Percentiles rank a stretch among this genome's conserved stretches.
Evolutionary conservation across 1,284 basidiomycete genomes (phyloP).

Genomic region (Volvariella volvacea): DNA sequence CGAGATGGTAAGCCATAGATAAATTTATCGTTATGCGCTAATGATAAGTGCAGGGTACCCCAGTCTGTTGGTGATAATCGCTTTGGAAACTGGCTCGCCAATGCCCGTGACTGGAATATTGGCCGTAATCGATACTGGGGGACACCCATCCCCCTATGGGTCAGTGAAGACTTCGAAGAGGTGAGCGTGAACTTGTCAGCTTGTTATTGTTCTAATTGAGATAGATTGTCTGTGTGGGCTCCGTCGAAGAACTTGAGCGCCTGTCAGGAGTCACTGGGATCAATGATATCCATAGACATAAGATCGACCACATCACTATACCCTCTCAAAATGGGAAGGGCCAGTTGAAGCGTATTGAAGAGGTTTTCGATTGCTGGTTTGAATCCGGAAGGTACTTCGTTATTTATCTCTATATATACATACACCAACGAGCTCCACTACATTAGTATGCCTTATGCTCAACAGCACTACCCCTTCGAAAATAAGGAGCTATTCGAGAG

Average conservation of each 20-base stretch:
- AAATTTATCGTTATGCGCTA: slow-evolving; percentile 1
- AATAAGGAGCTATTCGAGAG: slow-evolving; percentile 84
- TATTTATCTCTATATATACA: background rate
- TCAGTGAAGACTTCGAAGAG: slow-evolving; percentile 89
- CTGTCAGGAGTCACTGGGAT: slow-evolving; percentile 85
- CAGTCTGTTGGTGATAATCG: slow-evolving; percentile 85
- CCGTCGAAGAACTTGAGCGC: slow-evolving; percentile 83
- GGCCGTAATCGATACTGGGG: slow-evolving; percentile 99
- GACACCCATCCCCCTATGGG: slow-evolving; percentile 97
- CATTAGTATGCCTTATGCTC: slow-evolving; percentile 95
- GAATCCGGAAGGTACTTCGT: slow-evolving; percentile 86
- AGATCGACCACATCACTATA: slow-evolving; percentile 94
- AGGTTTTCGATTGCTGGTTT: slow-evolving; percentile 99
- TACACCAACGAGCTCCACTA: slow-evolving; percentile 5
- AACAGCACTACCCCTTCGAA: slow-evolving; percentile 97
- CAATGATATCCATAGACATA: slow-evolving; percentile 92
- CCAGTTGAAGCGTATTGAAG: slow-evolving; percentile 81
- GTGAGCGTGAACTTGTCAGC: slow-evolving; percentile 31
- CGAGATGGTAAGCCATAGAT: slow-evolving; percentile 67
- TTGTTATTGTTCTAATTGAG: slow-evolving; percentile 3
- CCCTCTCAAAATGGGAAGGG: slow-evolving; percentile 92
- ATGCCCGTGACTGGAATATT: slow-evolving; percentile 98
- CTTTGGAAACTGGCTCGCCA: slow-evolving; percentile 96
- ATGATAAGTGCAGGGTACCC: slow-evolving; percentile 67
- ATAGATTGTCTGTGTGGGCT: slow-evolving; percentile 83